These are phyloP conservation scores for Theileria annulata DNA, from an alignment of 169 alveolate species.

Conservation along the genomic window DNA sequence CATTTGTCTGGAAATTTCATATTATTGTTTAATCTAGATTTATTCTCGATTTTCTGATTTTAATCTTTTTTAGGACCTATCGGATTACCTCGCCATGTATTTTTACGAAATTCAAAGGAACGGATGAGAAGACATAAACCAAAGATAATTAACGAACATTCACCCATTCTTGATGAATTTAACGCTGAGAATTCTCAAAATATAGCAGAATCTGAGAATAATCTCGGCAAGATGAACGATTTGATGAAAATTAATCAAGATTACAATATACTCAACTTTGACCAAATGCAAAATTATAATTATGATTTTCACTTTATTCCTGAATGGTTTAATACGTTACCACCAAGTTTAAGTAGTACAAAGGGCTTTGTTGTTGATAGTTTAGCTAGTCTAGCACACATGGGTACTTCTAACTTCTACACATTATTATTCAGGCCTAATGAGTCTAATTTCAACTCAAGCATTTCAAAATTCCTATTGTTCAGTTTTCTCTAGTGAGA, in stretches of 20 bases:
- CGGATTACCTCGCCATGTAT: conserved; percentile 52
- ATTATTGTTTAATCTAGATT: background rate
- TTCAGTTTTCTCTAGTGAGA: conserved; percentile 44
- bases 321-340: conserved; percentile 16
- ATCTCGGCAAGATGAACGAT: background rate
- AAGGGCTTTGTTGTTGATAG: conserved; percentile 6
- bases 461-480: conserved; percentile 31
- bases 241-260: background rate
- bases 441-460: conserved; percentile 17
- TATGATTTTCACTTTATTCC: conserved; percentile 11
- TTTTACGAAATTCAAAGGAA: conserved; percentile 13
- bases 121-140: conserved; percentile 28
- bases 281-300: background rate
- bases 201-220: background rate
- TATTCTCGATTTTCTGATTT: background rate
- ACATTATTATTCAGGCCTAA: conserved; percentile 33
- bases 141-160: background rate
- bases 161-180: background rate
- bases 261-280: background rate
- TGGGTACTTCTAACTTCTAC: background rate
- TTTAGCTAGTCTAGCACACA: conserved; percentile 10
- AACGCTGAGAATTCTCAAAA: background rate
- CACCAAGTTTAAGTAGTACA: conserved; percentile 10
- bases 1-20: conserved; percentile 21
- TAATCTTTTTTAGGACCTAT: conserved; percentile 39